phyloP scores from a whole-genome alignment of 2,329 filamentous ascomycete species.

The Cercospora brassicicola region DNA sequence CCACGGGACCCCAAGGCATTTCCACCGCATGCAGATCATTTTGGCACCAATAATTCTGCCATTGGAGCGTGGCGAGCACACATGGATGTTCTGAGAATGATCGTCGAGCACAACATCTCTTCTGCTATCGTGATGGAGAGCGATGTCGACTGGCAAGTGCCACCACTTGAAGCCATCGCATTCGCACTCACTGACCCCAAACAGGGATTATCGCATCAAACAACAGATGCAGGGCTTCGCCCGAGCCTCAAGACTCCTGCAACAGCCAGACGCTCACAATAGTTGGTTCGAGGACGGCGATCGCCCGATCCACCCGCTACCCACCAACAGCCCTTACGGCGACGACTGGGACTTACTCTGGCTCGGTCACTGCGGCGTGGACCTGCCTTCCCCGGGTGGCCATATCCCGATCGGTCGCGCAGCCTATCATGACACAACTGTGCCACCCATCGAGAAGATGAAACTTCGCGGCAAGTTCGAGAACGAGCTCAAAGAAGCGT shows the following conservation, averaged over 20 bases:
- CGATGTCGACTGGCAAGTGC: slow-evolving; percentile 48
- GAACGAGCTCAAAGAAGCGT: slow-evolving; percentile 22
- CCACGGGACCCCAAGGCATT: slow-evolving; percentile 38
- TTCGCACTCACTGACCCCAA: not conserved
- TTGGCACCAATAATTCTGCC: not conserved
- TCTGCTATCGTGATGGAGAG: slow-evolving; percentile 48
- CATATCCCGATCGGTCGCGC: slow-evolving; percentile 27
- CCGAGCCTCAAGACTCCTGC: slow-evolving; percentile 41
- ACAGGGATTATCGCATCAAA: slow-evolving; percentile 37
- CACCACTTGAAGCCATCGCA: not conserved
- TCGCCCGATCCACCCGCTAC: slow-evolving; percentile 6
- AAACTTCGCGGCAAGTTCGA: slow-evolving; percentile 20
- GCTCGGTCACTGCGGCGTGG: slow-evolving; percentile 47
- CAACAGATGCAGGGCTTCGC: slow-evolving; percentile 41
- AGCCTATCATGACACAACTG: slow-evolving; percentile 30
- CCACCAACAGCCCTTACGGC: slow-evolving; percentile 30
- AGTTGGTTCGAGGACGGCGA: slow-evolving; percentile 16
- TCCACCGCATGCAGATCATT: slow-evolving; percentile 28
- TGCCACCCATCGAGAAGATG: slow-evolving; percentile 27
- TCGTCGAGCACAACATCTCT: slow-evolving; percentile 38
- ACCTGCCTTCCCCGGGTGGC: slow-evolving; percentile 25
- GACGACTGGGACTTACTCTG: slow-evolving; percentile 43
- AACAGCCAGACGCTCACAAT: slow-evolving; percentile 28
- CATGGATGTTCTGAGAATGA: slow-evolving; percentile 33
- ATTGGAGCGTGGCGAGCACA: slow-evolving; percentile 24